phyloP scores from a whole-genome alignment of 768 basidiomycete genomes.

The Nevesoporus exiguus region DNA sequence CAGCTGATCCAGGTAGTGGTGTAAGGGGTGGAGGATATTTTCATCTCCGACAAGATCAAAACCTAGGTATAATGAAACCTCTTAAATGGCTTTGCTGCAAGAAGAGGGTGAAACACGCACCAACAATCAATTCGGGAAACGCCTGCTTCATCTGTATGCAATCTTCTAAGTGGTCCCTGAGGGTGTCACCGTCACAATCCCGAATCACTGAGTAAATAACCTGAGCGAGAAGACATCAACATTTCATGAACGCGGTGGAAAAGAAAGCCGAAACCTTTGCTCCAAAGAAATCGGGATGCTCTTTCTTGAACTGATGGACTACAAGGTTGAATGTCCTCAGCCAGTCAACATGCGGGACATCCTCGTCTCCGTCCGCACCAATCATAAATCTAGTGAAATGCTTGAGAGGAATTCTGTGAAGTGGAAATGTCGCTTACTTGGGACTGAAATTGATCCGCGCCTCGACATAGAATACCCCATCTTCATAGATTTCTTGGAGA shows the following conservation, averaged over 20 bases:
- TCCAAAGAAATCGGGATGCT: constrained; percentile 59
- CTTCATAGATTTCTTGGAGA: constrained; percentile 57
- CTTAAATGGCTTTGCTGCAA: neutral
- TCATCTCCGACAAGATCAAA: constrained; percentile 60
- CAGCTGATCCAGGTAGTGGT: constrained; percentile 59
- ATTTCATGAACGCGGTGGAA: neutral
- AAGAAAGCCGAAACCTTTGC: constrained; percentile 46
- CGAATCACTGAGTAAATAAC: constrained; percentile 71
- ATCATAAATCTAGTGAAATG: constrained; percentile 47
- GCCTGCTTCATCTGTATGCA: constrained; percentile 70
- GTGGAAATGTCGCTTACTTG: constrained; percentile 39
- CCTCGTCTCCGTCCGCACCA: constrained; percentile 52
- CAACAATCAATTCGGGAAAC: constrained; percentile 70
- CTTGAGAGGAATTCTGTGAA: neutral
- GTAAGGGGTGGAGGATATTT: constrained; percentile 51
- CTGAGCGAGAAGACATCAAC: constrained; percentile 30
- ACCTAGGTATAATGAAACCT: constrained; percentile 29
- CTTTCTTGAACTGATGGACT: constrained; percentile 54
- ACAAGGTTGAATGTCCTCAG: constrained; percentile 50
- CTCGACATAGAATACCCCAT: constrained; percentile 72
- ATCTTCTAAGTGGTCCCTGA: constrained; percentile 69
- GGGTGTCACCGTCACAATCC: constrained; percentile 48
- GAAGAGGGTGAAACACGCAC: constrained; percentile 31
- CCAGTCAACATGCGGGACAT: constrained; percentile 59
- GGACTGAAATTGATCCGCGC: constrained; percentile 60